These are phyloP conservation scores for Amaranthus palmeri DNA, from an alignment of 148 eudicot species.

Conservation along the genomic window DNA sequence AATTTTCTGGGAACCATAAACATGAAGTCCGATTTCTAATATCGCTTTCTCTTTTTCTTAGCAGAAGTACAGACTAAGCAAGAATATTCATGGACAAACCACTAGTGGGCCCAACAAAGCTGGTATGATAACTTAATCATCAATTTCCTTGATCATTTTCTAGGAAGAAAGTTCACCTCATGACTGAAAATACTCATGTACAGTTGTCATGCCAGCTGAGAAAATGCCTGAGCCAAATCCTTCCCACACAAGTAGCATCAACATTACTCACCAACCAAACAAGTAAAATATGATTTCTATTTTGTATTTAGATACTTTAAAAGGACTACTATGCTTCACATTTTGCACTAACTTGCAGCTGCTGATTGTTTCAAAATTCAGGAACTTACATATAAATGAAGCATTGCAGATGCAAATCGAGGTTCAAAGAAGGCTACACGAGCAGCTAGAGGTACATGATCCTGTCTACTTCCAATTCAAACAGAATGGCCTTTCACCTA, in stretches of 20 bases:
- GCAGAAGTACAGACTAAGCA: constrained; percentile 93
- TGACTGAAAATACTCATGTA: constrained; percentile 15
- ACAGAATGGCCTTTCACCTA: constrained; percentile 39
- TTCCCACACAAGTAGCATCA: constrained; percentile 41
- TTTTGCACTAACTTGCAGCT: constrained; percentile 6
- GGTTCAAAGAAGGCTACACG: constrained; percentile 86
- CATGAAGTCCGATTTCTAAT: constrained; percentile 15
- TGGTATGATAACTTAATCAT: constrained; percentile 37
- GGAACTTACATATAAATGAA: constrained; percentile 74
- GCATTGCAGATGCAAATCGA: constrained; percentile 92
- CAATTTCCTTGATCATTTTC: neutral
- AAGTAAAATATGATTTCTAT: constrained; percentile 41
- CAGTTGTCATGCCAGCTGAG: constrained; percentile 44
- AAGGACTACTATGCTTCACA: neutral
- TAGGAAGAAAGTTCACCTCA: neutral
- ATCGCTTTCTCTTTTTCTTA: constrained; percentile 19
- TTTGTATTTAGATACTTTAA: constrained; percentile 1
- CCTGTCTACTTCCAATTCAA: constrained; percentile 33
- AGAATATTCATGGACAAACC: constrained; percentile 71
- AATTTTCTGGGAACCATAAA: constrained; percentile 8
- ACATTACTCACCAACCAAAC: constrained; percentile 46
- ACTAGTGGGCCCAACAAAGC: constrained; percentile 46
- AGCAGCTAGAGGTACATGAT: constrained; percentile 88
- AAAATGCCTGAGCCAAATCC: constrained; percentile 44
- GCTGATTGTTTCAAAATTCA: constrained; percentile 19